phyloP scores from a whole-genome alignment of 2,329 filamentous ascomycete genomes.

The Colletotrichum lentis region DNA sequence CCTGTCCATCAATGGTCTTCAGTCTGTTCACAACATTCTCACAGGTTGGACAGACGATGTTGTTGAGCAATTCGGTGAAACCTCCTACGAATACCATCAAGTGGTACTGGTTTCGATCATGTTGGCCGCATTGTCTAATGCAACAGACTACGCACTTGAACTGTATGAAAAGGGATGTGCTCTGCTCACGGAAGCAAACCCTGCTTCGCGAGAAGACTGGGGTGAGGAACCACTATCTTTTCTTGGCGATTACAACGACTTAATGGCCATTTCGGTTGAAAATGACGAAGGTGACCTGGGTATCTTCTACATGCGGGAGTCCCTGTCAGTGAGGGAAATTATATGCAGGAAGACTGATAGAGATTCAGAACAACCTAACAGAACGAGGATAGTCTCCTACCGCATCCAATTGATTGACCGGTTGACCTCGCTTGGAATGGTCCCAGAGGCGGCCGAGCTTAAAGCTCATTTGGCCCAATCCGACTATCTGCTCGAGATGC shows the following conservation, averaged over 20 bases:
- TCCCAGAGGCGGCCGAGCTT: background rate
- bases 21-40: background rate
- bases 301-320: background rate
- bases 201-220: background rate
- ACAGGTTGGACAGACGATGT: background rate
- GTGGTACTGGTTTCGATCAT: background rate
- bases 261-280: too few relatives aligned
- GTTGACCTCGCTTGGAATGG: background rate
- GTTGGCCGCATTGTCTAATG: fast-evolving
- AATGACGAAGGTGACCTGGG: too few relatives aligned
- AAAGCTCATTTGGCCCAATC: background rate
- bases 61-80: background rate
- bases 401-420: background rate
- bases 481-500: background rate
- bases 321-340: background rate
- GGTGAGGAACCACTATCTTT: fast-evolving
- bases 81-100: background rate
- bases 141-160: fast-evolving
- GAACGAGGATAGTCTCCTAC: too few relatives aligned
- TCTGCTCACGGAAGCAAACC: background rate
- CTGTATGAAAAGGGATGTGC: background rate
- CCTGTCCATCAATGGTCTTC: too few relatives aligned
- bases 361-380: too few relatives aligned
- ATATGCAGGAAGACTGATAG: fast-evolving
- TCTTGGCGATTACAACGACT: fast-evolving